phyloP scores from a whole-genome alignment of 495 filamentous ascomycete species.

The Penicillium verhagenii region DNA sequence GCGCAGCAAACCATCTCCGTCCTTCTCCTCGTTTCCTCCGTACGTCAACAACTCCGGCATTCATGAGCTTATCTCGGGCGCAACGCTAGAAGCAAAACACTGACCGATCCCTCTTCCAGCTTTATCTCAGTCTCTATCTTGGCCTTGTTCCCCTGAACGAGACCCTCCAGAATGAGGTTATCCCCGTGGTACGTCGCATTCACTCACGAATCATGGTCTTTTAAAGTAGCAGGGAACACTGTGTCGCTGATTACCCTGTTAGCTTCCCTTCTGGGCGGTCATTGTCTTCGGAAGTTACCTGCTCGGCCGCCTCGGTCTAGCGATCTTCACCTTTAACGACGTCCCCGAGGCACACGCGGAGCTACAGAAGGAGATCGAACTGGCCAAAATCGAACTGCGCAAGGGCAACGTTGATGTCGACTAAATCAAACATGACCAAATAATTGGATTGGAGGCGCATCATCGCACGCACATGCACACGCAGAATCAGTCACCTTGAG shows the following conservation, averaged over 20 bases:
- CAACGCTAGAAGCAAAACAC: neutral
- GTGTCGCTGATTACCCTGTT: neutral
- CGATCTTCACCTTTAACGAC: slow-evolving; percentile 94
- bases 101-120: slow-evolving; percentile 43
- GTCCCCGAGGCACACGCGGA: slow-evolving; percentile 89
- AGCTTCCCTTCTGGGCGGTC: slow-evolving; percentile 91
- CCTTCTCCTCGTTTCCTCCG: slow-evolving; percentile 81
- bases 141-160: slow-evolving; percentile 80
- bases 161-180: slow-evolving; percentile 53
- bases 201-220: neutral
- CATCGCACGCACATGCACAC: neutral
- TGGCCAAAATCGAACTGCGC: slow-evolving; percentile 50
- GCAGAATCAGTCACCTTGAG: neutral
- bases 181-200: slow-evolving; percentile 48
- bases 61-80: neutral
- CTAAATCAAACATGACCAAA: slow-evolving; percentile 20
- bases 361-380: slow-evolving; percentile 66
- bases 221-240: neutral
- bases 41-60: slow-evolving; percentile 39
- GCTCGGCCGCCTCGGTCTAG: slow-evolving; percentile 84
- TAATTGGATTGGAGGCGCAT: neutral
- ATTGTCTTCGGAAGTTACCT: slow-evolving; percentile 93
- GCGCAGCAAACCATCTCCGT: slow-evolving; percentile 90
- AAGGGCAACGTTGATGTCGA: slow-evolving; percentile 51
- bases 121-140: slow-evolving; percentile 85